Evolutionary conservation across 1,139 yeast species (phyloP), one percentile per base, ranked within the genome.

Genomic region (Saccharomyces hybrid): DNA sequence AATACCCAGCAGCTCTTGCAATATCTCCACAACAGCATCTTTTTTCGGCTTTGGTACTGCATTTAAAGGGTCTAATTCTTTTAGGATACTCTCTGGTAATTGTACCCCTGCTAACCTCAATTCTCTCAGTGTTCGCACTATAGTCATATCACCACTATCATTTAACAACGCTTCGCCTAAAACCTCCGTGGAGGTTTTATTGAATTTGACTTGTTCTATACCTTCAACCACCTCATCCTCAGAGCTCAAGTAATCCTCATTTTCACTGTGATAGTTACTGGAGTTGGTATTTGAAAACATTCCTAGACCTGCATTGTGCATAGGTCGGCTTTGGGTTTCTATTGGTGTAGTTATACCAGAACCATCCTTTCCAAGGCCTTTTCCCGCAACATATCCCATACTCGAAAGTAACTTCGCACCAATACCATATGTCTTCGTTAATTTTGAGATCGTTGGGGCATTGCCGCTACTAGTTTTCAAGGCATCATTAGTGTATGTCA

Each of bases 331-430:
- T 57, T 79, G 77, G 8, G 89, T 86, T 58, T 86, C 85, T 9
- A 93, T 83, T 0, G 98, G 98, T 20, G 79, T 80, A 0, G 80
- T 78, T 1, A 89, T 88, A 46, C 99, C 99, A 52, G 78, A 77
- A 1, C 84, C 82, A 25, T 76, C 71, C 4, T 74, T 71, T 0
- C 99, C 99, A 25, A 93, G 77, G 0, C 98, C 98, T 59, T 79
- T 75, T 0, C 99, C 99, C 48, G 80, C 80, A 14, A 78, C 77
- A 68, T 89, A 91, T 0, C 99, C 99, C 98, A 93, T 91, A 61
- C 83, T 79, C 64, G 82, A 77, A 75, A 93, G 70, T 52, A 93
- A 73, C 53, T 79, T 73, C 2, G 97, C 97, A 38, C 98, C 99
- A 49, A 89, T 81, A 8, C 99, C 98, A 64, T 90, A 91, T 48